A percentile compares a stretch with the other conserved stretches of the same genome.
Conservation (phyloP, 257 asterid species). For the Capsicum baccatum region DNA sequence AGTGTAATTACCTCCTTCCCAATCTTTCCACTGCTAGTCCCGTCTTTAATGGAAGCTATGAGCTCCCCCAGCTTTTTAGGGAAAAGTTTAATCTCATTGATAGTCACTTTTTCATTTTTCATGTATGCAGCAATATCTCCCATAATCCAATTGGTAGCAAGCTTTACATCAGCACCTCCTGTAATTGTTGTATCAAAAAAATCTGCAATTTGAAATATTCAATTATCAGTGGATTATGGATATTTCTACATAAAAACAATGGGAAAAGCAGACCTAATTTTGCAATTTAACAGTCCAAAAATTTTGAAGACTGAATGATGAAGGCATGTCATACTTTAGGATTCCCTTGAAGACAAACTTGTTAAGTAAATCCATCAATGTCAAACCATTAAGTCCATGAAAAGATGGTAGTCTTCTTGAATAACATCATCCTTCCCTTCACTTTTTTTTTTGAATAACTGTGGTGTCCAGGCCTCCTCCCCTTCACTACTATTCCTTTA, state of each 20-base stretch:
- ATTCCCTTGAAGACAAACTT: neutral
- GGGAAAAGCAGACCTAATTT: neutral
- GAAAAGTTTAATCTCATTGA: constrained; percentile 74
- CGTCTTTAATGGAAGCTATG: constrained; percentile 80
- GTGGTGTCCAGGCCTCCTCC: too few relatives aligned
- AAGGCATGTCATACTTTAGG: neutral
- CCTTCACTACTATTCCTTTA: neutral
- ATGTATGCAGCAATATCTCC: constrained; percentile 93
- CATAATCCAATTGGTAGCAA: constrained; percentile 97
- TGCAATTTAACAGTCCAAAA: neutral
- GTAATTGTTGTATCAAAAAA: constrained; percentile 77
- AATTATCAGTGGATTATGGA: constrained; percentile 26
- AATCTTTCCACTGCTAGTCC: constrained; percentile 91
- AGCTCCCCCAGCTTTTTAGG: constrained; percentile 84
- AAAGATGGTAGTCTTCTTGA: neutral
- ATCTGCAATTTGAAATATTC: constrained; percentile 69
- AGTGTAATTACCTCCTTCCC: constrained; percentile 79
- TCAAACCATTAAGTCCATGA: neutral
- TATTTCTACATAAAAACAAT: neutral
- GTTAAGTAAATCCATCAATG: neutral
- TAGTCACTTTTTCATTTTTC: constrained; percentile 80
- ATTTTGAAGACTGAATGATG: neutral
- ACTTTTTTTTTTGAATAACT: too few relatives aligned
- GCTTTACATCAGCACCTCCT: constrained; percentile 77
- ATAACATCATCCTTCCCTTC: constrained; percentile 11